Conservation (phyloP, 2,329 filamentous ascomycete species). For the Macrophomina pseudophaseolina region DNA sequence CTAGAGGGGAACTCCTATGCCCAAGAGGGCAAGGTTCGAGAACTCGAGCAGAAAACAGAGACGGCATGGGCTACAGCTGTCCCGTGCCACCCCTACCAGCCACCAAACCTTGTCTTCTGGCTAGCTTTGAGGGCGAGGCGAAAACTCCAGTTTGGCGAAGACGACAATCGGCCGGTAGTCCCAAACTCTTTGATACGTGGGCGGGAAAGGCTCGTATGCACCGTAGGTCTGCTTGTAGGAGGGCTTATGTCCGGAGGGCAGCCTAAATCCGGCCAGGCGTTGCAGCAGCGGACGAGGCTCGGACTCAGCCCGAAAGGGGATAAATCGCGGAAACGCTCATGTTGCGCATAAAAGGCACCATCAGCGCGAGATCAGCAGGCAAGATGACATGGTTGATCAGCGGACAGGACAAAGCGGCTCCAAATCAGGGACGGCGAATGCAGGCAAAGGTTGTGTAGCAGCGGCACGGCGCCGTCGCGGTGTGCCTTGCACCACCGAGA, state of each 20-base stretch:
- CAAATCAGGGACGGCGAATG: neutral
- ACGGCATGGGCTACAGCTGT: neutral
- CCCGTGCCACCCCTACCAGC: neutral
- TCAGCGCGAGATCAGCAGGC: neutral
- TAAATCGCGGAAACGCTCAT: neutral
- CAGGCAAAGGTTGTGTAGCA: neutral
- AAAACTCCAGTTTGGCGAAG: no score
- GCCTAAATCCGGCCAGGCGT: constrained; percentile 1
- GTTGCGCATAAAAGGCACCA: constrained; percentile 11
- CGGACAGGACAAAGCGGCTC: neutral
- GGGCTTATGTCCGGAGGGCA: neutral
- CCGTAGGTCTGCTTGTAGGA: neutral
- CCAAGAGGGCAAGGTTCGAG: constrained; percentile 12
- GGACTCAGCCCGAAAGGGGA: neutral
- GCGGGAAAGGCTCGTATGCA: neutral
- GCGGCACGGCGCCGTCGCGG: neutral
- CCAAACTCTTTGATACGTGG: no score
- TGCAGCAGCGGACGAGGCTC: constrained; percentile 1
- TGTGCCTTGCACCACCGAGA: neutral
- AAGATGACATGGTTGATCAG: constrained; percentile 9
- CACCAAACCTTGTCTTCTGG: neutral
- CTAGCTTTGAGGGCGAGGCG: no score
- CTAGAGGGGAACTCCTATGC: neutral
- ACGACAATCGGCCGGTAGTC: no score
- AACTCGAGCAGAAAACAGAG: constrained; percentile 3